Percentiles rank a stretch among this genome's conserved stretches.
These are phyloP conservation scores for Medicago lupulina DNA, from an alignment of 306 rosid genomes.

Conservation along the genomic window DNA sequence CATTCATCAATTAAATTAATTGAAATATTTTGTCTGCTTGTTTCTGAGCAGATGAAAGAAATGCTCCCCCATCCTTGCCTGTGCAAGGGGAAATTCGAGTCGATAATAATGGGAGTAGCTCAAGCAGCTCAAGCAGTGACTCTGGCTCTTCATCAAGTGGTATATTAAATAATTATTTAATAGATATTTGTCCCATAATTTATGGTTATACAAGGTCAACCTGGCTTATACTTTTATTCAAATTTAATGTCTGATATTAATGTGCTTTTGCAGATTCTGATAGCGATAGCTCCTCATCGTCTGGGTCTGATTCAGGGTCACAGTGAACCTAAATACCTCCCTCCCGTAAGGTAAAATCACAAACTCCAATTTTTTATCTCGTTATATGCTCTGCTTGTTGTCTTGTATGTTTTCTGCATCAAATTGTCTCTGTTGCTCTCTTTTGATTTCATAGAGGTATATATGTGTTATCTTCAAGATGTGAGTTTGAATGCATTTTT, in stretches of 20 bases:
- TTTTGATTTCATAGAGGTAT: not conserved
- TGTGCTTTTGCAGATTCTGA: slow-evolving; percentile 76
- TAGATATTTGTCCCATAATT: not conserved
- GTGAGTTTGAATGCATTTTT: slow-evolving; percentile 19
- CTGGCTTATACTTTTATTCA: slow-evolving; percentile 31
- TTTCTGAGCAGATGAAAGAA: slow-evolving; percentile 58
- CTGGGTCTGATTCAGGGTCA: slow-evolving; percentile 88
- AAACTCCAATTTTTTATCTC: not conserved
- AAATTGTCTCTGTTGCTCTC: slow-evolving; percentile 1
- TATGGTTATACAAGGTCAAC: not conserved
- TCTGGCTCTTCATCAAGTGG: slow-evolving; percentile 98
- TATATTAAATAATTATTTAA: slow-evolving; percentile 43
- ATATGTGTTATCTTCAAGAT: slow-evolving; percentile 4
- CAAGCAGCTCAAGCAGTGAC: slow-evolving; percentile 95
- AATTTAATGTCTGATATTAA: slow-evolving; percentile 19
- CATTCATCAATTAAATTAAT: slow-evolving; percentile 2
- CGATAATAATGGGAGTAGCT: slow-evolving; percentile 78
- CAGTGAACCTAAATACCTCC: slow-evolving; percentile 61
- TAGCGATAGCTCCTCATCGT: slow-evolving; percentile 90
- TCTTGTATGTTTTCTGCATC: slow-evolving; percentile 4
- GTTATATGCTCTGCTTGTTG: not conserved
- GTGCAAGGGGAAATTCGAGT: slow-evolving; percentile 61
- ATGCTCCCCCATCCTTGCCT: slow-evolving; percentile 58
- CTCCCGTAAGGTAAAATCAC: slow-evolving; percentile 59
- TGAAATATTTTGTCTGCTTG: slow-evolving; percentile 21